These are phyloP conservation scores for Meira nashicola DNA, from an alignment of 1,284 basidiomycete species.

Conservation along the genomic window DNA sequence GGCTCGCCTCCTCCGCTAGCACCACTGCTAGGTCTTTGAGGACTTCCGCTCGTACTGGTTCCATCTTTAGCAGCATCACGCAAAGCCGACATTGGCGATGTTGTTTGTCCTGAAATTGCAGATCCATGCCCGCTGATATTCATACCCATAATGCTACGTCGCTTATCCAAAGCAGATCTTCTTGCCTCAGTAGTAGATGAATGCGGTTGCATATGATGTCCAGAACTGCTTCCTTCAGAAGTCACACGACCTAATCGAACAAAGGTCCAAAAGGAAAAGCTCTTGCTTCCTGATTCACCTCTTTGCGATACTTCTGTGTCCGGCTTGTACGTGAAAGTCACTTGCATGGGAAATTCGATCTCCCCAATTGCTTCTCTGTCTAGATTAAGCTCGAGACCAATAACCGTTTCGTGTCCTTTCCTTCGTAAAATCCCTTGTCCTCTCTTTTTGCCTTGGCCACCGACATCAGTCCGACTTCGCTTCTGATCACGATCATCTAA, in stretches of 20 bases:
- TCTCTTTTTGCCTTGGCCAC: slow-evolving; percentile 14
- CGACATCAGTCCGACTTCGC: slow-evolving; percentile 14
- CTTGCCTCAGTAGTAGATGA: slow-evolving; percentile 4
- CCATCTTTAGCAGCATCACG: neutral
- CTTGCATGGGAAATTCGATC: slow-evolving; percentile 28
- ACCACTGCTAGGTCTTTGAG: neutral
- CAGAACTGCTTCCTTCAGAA: neutral
- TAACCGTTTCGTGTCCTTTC: slow-evolving; percentile 18
- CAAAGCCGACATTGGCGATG: neutral
- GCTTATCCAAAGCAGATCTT: slow-evolving; percentile 7
- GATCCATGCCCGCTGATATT: neutral
- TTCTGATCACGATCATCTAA: slow-evolving; percentile 11
- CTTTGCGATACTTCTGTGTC: slow-evolving; percentile 13
- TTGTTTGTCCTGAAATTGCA: neutral
- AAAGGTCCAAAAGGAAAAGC: slow-evolving; percentile 22
- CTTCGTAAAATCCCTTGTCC: slow-evolving; percentile 10
- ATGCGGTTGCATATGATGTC: neutral
- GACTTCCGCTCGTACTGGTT: neutral
- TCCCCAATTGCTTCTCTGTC: slow-evolving; percentile 18
- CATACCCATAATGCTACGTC: slow-evolving; percentile 7
- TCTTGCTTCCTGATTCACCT: neutral
- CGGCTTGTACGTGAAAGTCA: slow-evolving; percentile 28
- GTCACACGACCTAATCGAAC: slow-evolving; percentile 15
- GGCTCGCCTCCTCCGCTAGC: neutral
- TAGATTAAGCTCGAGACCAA: slow-evolving; percentile 14